Conservation (phyloP, 2,329 filamentous ascomycete species). For the Ceratocystiopsis sp. region DNA sequence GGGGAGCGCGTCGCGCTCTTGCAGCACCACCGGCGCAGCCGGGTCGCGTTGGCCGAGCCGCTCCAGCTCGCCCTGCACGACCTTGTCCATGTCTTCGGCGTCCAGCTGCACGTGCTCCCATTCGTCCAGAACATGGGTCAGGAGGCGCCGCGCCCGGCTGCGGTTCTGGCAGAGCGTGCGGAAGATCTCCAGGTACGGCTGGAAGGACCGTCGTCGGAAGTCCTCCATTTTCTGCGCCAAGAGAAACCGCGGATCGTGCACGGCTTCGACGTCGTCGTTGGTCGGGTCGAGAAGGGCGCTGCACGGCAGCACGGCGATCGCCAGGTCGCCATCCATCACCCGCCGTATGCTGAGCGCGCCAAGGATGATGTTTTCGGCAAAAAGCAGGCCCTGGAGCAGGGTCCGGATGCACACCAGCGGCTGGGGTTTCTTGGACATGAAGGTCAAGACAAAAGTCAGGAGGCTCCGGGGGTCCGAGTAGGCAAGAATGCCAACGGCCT, state of each 20-base stretch:
- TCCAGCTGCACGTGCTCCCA: constrained; percentile 47
- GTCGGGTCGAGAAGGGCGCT: constrained; percentile 52
- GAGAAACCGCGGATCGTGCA: constrained; percentile 55
- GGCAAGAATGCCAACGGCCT: constrained; percentile 49
- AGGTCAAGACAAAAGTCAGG: constrained; percentile 54
- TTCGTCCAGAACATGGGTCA: constrained; percentile 66
- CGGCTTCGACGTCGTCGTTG: constrained; percentile 62
- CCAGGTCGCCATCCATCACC: constrained; percentile 69
- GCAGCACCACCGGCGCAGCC: constrained; percentile 15
- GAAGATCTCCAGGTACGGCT: constrained; percentile 70
- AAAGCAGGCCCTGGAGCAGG: constrained; percentile 59
- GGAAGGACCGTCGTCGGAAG: constrained; percentile 41
- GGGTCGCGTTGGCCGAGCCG: constrained; percentile 24
- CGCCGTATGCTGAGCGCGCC: constrained; percentile 52
- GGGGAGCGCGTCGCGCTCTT: constrained; percentile 41
- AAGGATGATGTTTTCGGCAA: constrained; percentile 53
- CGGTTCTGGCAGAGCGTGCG: constrained; percentile 78
- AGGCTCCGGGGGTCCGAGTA: constrained; percentile 53
- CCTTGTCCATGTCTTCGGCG: constrained; percentile 58
- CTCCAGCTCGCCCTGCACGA: constrained; percentile 42
- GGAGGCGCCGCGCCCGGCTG: constrained; percentile 73
- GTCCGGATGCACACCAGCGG: constrained; percentile 73
- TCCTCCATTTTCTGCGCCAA: constrained; percentile 59
- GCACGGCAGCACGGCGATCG: constrained; percentile 55
- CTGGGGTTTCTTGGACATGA: constrained; percentile 64